A percentile compares a stretch with the other conserved stretches of the same genome.
Evolutionary conservation across 2,329 filamentous ascomycete genomes (phyloP).

Genomic region (Colletotrichum sp.): DNA sequence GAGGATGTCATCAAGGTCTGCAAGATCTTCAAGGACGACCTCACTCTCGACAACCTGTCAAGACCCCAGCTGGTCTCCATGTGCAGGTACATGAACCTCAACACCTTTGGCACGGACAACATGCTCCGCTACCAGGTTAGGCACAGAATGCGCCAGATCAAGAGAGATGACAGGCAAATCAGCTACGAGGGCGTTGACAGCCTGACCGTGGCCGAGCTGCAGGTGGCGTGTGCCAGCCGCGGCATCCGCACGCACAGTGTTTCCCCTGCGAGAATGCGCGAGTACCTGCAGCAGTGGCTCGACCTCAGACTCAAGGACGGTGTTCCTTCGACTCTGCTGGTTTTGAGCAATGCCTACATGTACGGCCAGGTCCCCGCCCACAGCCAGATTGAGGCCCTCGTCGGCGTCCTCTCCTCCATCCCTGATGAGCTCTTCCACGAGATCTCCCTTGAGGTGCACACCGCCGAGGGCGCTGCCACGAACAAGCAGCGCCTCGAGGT

Average conservation of each 20-base stretch:
- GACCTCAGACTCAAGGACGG: conserved; percentile 91
- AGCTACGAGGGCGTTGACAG: conserved; percentile 92
- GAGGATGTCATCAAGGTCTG: conserved; percentile 98
- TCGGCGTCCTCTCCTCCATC: conserved; percentile 90
- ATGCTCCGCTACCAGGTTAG: conserved; percentile 98
- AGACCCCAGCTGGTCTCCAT: conserved; percentile 95
- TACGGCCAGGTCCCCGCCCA: conserved; percentile 91
- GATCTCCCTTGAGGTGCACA: conserved; percentile 98
- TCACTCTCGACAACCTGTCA: conserved; percentile 96
- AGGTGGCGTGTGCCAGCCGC: conserved; percentile 88
- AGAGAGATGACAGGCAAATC: conserved; percentile 95
- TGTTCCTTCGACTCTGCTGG: conserved; percentile 93
- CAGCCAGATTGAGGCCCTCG: conserved; percentile 90
- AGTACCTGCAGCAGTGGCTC: conserved; percentile 92
- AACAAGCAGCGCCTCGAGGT: conserved; percentile 99
- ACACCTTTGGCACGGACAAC: conserved; percentile 95
- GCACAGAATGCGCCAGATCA: conserved; percentile 98
- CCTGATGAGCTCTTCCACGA: conserved; percentile 99
- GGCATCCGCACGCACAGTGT: conserved; percentile 93
- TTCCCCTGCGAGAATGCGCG: conserved; percentile 83
- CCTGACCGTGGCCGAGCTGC: conserved; percentile 90
- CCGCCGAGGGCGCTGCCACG: conserved; percentile 92
- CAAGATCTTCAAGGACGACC: conserved; percentile 97
- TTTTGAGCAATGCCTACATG: conserved; percentile 97
- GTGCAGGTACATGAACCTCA: conserved; percentile 98